Evolutionary conservation across 805 yeast species (phyloP), one percentile per base, ranked within the genome.

Genomic region (Saccharomycopsis fermentans): DNA sequence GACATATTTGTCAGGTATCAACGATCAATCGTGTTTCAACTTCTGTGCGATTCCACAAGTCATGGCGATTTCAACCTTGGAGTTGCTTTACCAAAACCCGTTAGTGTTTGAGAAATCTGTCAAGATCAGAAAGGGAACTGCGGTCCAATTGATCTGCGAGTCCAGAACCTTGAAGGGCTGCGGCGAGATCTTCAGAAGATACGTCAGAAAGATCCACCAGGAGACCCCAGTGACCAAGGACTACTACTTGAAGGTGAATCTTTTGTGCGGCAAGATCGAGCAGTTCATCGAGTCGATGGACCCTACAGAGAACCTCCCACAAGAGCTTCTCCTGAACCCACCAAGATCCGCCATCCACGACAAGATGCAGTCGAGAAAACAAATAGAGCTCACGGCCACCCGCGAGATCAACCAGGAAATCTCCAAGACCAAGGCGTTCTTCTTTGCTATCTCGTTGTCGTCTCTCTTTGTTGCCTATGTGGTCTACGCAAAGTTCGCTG

Each of bases 41-140:
- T 94, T 94, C 76, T 91, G 97, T 75, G 89, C 97, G 11, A 94
- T 94, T 68, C 99, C 99, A 19, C 99, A 94, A 74, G 97, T 92
- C 19, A 94, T 94, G 99, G 97, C 98, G 39, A 87, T 94, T 70
- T 97, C 99, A 16, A 90, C 98, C 1, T 78, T 94, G 65, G 90
- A 92, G 24, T 76, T 84, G 56, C 86, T 94, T 36, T 91, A 86
- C 78, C 83, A 86, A 68, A 94, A 94, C 73, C 84, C 86, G 3
- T 67, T 74, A 2, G 86, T 92, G 2, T 81, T 92, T 68, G 78
- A 83, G 52, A 70, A 72, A 40, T 83, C 87, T 68, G 87, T 92
- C 63, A 94, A 94, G 76, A 86, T 94, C 70, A 81, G 97, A 73
- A 90, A 89, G 73, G 96, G 97, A 12, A 81, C 86, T 36, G 86